Evolutionary conservation across 345 rosid species (phyloP).

Genomic region (Eutrema japonicum): DNA sequence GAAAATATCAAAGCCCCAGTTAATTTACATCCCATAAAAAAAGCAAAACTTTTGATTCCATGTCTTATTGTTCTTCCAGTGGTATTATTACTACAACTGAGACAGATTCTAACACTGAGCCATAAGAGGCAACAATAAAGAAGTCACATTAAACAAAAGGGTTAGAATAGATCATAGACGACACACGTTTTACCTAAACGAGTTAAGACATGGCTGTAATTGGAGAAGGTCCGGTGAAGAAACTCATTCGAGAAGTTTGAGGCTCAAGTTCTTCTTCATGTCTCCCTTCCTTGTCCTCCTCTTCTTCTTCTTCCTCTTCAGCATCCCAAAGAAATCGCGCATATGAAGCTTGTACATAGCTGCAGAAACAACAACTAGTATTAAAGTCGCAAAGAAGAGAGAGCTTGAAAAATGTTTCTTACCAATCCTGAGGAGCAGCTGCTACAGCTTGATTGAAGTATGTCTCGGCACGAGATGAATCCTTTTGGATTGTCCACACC

Average conservation of each 20-base stretch:
- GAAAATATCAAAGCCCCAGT: neutral
- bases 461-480: constrained; percentile 69
- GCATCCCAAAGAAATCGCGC: constrained; percentile 91
- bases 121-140: constrained; percentile 12
- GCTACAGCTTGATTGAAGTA: constrained; percentile 83
- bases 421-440: constrained; percentile 88
- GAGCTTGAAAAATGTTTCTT: constrained; percentile 26
- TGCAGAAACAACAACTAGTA: constrained; percentile 40
- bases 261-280: constrained; percentile 21
- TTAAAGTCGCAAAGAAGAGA: neutral
- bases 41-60: constrained; percentile 41
- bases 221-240: constrained; percentile 51
- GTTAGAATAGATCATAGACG: constrained; percentile 41
- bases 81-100: constrained; percentile 43
- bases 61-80: constrained; percentile 41
- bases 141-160: constrained; percentile 25
- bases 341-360: constrained; percentile 86
- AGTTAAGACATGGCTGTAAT: constrained; percentile 66
- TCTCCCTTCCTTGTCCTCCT: constrained; percentile 36
- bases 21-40: constrained; percentile 18
- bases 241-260: constrained; percentile 37
- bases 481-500: constrained; percentile 73
- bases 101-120: constrained; percentile 12
- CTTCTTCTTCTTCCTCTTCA: constrained; percentile 67
- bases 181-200: constrained; percentile 33